phyloP scores from a whole-genome alignment of 768 basidiomycete genomes.

The Arthromyces matolae region DNA sequence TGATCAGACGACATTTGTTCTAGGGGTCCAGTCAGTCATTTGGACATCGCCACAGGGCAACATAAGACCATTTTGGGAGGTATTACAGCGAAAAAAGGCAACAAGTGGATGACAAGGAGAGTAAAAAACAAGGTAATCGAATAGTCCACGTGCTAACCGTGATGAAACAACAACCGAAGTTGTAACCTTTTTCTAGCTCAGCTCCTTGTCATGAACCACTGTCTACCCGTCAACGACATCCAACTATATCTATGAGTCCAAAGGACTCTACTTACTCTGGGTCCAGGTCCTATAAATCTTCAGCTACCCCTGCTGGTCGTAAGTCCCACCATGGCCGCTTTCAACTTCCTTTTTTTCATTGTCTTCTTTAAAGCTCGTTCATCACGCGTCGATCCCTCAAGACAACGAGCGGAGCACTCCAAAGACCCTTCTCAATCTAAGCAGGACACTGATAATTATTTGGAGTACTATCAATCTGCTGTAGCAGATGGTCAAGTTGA shows the following conservation, averaged over 20 bases:
- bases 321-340: background rate
- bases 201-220: constrained; percentile 12
- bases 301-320: constrained; percentile 8
- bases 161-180: constrained; percentile 17
- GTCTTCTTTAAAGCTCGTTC: constrained; percentile 7
- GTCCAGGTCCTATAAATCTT: constrained; percentile 11
- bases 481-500: constrained; percentile 35
- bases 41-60: no score
- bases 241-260: constrained; percentile 12
- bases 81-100: no score
- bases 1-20: no score
- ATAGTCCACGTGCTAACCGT: constrained; percentile 15
- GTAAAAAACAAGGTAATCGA: no score
- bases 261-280: constrained; percentile 11
- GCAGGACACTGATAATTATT: constrained; percentile 15
- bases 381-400: constrained; percentile 9
- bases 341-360: constrained; percentile 10
- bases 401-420: constrained; percentile 11
- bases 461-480: constrained; percentile 50
- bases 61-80: no score
- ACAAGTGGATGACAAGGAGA: no score
- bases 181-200: background rate
- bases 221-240: background rate
- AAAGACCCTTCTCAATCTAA: constrained; percentile 11
- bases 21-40: no score